Base-by-base conservation (phyloP, 2,329 filamentous ascomycete species). In the Pezicula rhizophila region DNA sequence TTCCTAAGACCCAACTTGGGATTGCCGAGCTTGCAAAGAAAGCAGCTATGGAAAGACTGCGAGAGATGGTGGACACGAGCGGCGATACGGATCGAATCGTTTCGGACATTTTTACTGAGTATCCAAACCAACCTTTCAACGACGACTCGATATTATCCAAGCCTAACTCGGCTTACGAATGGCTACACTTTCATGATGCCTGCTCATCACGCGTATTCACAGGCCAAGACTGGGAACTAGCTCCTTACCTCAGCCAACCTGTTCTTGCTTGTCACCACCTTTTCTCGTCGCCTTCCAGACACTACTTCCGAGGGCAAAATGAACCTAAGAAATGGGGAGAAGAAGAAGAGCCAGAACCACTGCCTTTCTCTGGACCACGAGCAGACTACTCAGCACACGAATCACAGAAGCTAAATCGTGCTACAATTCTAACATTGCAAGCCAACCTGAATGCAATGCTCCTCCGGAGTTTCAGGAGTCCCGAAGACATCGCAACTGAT, bases 201-300 rank as follows among this genome's bases (percentile, higher is more conserved):
- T 83, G 95, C 54, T 89, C 89, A 20, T 83, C 84, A 1, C 82
- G 84, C 35, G 77, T 97, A 1, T 95, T 84, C 63, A 73, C 81
- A n/a, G 84, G 80, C 51, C 92, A 96, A 65, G 91, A 95, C 48
- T 99, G 93, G 87, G 93, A 99, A 66, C 73, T 99, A 14, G 80
- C 79, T 0, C 84, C 89, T 0, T 99, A 99, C 65, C 78, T 97
- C 43, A 88, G 84, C 60, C 87, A 93, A 57, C 85, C 92, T 0
- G 79, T 93, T 14, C 78, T 97, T 2, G 93, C 89, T 3, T 96
- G 95, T 62, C 95, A 99, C 64, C 77, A 89, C 62, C 77, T 99
- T 11, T 99, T 99, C 62, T 88, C 91, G 3, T 85, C 87, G 0
- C 80, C 76, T 76, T 48, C 74, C 74, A 59, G 61, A 68, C 54